Evolutionary conservation across 2,329 filamentous ascomycete species (phyloP).

Genomic region (Aspergillus tamarii): DNA sequence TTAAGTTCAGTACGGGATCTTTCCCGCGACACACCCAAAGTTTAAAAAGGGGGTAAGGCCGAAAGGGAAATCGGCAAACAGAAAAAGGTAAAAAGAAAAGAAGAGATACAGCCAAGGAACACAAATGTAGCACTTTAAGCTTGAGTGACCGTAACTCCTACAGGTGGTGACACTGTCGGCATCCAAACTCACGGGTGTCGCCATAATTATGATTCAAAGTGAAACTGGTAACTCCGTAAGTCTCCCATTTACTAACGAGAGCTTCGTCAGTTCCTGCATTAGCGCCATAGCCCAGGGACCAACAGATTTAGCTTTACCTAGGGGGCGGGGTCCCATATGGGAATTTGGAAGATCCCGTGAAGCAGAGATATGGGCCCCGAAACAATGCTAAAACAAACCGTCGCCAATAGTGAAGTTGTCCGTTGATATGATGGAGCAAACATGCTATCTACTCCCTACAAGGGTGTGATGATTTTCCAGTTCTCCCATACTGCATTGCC

Average conservation of each 20-base stretch:
- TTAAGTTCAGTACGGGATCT: constrained; percentile 4
- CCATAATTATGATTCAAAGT: constrained; percentile 15
- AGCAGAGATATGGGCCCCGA: constrained; percentile 1
- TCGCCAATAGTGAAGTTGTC: constrained; percentile 3
- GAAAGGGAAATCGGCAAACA: neutral
- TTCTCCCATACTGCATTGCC: constrained; percentile 1
- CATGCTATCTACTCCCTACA: constrained; percentile 1
- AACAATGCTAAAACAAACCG: constrained; percentile 10
- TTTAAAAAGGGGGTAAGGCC: neutral
- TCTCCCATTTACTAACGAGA: constrained; percentile 5
- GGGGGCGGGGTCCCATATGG: constrained; percentile 6
- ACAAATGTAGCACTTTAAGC: neutral
- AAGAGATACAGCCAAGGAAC: neutral
- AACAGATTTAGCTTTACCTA: constrained; percentile 15
- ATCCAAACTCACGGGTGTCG: constrained; percentile 3
- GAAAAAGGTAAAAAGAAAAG: neutral
- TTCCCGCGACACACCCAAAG: constrained; percentile 4
- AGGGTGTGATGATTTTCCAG: neutral
- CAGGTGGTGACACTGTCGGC: neutral
- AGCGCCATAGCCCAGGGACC: constrained; percentile 27
- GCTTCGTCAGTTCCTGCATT: constrained; percentile 42
- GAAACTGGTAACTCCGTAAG: constrained; percentile 14
- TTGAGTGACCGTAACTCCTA: neutral
- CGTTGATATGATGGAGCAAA: neutral
- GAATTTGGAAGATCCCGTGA: constrained; percentile 1